Percentiles rank a stretch among this genome's conserved stretches.
These are phyloP conservation scores for Cyclanthera cordifolia DNA, from an alignment of 306 rosid genomes.

Conservation along the genomic window DNA sequence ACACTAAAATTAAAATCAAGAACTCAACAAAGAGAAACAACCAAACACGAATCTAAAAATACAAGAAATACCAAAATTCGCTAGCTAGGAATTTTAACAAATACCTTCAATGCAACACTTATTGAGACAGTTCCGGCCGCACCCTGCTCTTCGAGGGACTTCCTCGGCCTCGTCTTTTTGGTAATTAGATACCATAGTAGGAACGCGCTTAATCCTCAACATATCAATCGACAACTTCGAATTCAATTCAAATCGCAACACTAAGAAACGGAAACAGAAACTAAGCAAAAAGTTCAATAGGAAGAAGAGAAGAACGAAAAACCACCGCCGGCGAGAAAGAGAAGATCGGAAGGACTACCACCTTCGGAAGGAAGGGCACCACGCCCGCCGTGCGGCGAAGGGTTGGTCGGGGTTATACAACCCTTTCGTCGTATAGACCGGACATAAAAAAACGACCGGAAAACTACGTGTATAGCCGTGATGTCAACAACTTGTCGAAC, in stretches of 20 bases:
- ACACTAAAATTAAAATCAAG: background rate
- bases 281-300: too few species aligned
- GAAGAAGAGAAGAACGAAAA: background rate
- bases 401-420: conserved; percentile 55
- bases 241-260: conserved; percentile 5
- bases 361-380: conserved; percentile 99
- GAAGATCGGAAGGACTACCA: conserved; percentile 95
- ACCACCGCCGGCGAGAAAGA: conserved; percentile 97
- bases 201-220: conserved; percentile 86
- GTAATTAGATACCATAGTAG: conserved; percentile 76
- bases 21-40: background rate
- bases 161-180: conserved; percentile 56
- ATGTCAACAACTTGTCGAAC: conserved; percentile 62
- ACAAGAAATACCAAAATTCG: background rate
- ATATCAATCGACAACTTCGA: conserved; percentile 16
- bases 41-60: too few species aligned
- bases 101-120: conserved; percentile 73
- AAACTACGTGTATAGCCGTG: conserved; percentile 85
- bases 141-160: conserved; percentile 37
- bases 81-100: background rate
- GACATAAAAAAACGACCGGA: conserved; percentile 60
- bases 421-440: conserved; percentile 67
- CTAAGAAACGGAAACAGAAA: background rate
- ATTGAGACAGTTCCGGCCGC: conserved; percentile 75
- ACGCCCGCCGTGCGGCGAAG: conserved; percentile 99